A percentile compares a stretch with the other conserved stretches of the same genome.
These are phyloP conservation scores for Mucor piriformis DNA, from an alignment of 371 early-diverging fungal species.

Conservation along the genomic window DNA sequence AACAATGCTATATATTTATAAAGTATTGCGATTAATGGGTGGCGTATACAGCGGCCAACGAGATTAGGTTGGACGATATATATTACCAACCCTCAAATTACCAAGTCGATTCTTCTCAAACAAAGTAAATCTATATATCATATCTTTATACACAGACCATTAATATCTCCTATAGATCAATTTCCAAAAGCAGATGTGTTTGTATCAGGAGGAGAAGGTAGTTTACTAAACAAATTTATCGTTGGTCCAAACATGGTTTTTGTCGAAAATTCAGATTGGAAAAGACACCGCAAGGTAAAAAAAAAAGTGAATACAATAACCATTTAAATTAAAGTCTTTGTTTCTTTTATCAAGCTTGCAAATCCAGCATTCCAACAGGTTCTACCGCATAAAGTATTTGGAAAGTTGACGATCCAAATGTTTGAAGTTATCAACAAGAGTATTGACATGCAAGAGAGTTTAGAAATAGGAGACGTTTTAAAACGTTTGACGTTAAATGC, in stretches of 20 bases:
- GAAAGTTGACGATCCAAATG: slow-evolving; percentile 20
- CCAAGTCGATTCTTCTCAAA: slow-evolving; percentile 1
- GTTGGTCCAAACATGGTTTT: slow-evolving; percentile 9
- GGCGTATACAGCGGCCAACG: background rate
- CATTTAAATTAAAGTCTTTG: background rate
- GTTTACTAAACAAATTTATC: slow-evolving; percentile 6
- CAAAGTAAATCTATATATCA: background rate
- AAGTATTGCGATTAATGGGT: background rate
- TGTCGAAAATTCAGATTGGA: slow-evolving; percentile 5
- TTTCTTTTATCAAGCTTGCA: slow-evolving; percentile 16
- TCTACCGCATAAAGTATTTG: slow-evolving; percentile 33
- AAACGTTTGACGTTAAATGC: slow-evolving; percentile 34
- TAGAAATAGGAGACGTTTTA: slow-evolving; percentile 25
- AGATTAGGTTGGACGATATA: slow-evolving; percentile 4
- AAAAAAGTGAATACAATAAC: background rate
- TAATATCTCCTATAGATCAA: background rate
- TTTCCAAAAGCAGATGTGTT: slow-evolving; percentile 7
- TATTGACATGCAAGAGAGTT: background rate
- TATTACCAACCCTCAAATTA: slow-evolving; percentile 1
- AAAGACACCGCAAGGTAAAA: slow-evolving; percentile 2
- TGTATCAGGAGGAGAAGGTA: slow-evolving; percentile 2
- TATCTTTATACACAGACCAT: too few species aligned
- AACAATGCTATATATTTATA: background rate
- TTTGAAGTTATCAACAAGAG: slow-evolving; percentile 20
- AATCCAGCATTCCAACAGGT: slow-evolving; percentile 43